Evolutionary conservation across 2,329 filamentous ascomycete species (phyloP), one percentile per base, ranked within the genome.

Genomic region (Trichoderma asperellum): DNA sequence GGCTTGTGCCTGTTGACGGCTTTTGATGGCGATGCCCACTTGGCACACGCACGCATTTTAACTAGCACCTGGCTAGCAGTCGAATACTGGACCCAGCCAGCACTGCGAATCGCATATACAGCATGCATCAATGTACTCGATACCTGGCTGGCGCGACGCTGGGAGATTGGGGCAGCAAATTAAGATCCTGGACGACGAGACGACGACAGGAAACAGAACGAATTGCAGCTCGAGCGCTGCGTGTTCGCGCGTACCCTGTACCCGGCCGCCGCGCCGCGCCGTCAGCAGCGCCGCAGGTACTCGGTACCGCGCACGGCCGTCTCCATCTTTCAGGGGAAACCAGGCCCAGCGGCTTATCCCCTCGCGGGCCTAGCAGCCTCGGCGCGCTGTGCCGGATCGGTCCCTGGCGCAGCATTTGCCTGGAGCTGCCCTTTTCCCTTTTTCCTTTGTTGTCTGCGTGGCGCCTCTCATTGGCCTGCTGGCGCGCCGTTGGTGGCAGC

Each of bases 281-380:
- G 14, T 6, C 43, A 10, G 24, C 21, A 16, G 3, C 4, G 6
- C 32, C 2, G 24, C 21, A 68, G 47, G 56, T 68, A 61, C 21
- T 16, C 34, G 11, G 24, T 61, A 60, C 57, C 29, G 35, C 49
- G 27, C 56, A 34, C 43, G 8, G 47, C 60, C 21, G 60, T 57
- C 53, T 57, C 67, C 52, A 63, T 64, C 53, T 69, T 69, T 69
- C 67, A 69, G 67, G 67, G 59, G 67, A 69, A 63, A 63, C 24
- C 27, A 21, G 58, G 40, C 34, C 60, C 40, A 69, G 29, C 21
- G 10, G 6, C 37, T 40, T 58, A 62, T 34, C 16, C 53, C 49
- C 24, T 49, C 8, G 32, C 52, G 16, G 53, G 59, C 35, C 29
- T 67, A 67, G 63, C 40, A 8, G 55, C 27, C 55, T 67, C 63